Conservation (phyloP, 176 grass and related monocot species). For the Thinopyrum elongatum region DNA sequence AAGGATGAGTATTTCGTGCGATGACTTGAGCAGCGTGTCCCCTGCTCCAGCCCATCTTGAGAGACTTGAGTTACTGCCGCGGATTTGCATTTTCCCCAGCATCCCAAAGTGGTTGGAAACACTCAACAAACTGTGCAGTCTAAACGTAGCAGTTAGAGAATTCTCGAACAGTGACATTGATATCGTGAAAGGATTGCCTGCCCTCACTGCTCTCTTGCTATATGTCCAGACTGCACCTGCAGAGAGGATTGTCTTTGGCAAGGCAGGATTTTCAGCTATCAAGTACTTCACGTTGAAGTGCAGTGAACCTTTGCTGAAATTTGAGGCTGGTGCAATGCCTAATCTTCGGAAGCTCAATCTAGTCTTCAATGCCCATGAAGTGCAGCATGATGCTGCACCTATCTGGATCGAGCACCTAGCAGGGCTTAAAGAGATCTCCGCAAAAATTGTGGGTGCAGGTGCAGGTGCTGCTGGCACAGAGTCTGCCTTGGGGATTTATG, state of each 20-base stretch:
- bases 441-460: not conserved
- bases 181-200: not conserved
- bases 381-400: not conserved
- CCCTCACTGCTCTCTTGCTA: not conserved
- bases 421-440: not conserved
- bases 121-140: not conserved
- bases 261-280: not conserved
- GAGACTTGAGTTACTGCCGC: not conserved
- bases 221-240: not conserved
- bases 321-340: not conserved
- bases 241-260: not conserved
- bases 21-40: not conserved
- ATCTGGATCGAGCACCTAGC: not conserved
- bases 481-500: not conserved
- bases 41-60: not conserved
- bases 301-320: not conserved
- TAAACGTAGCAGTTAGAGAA: not conserved
- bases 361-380: not conserved
- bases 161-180: not conserved
- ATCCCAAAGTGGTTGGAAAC: not conserved
- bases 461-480: not conserved
- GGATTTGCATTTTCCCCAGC: not conserved
- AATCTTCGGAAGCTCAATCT: constrained; percentile 13
- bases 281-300: constrained; percentile 15
- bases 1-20: not conserved